Conservation (phyloP, 208 protist genomes). For the Acanthamoeba rhysodes region DNA sequence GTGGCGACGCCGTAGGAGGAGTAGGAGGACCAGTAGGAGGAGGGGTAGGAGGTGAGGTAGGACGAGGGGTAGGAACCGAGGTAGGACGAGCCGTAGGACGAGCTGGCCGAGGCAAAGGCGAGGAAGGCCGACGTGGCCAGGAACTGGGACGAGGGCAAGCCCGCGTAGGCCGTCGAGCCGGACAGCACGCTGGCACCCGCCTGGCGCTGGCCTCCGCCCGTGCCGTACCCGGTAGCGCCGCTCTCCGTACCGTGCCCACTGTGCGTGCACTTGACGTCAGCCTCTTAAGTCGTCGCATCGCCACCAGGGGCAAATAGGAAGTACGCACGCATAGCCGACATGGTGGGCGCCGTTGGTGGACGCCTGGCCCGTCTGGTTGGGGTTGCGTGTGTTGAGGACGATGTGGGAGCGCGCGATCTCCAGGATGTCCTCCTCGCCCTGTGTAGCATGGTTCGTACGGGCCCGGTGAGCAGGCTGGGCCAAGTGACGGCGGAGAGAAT, state of each 20-base stretch:
- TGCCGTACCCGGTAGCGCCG: neutral
- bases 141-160: neutral
- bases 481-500: neutral
- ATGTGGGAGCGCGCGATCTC: slow-evolving; percentile 37
- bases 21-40: neutral
- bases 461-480: no score
- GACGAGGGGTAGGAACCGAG: slow-evolving; percentile 11
- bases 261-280: neutral
- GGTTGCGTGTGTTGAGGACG: slow-evolving; percentile 31
- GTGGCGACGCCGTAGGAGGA: neutral
- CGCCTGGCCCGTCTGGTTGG: neutral
- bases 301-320: neutral
- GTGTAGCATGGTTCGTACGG: neutral
- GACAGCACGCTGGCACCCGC: neutral
- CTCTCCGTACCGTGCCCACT: neutral
- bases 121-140: slow-evolving; percentile 38
- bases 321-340: neutral
- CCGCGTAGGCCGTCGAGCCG: neutral
- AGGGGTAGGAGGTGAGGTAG: slow-evolving; percentile 14
- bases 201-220: neutral
- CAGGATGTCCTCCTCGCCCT: slow-evolving; percentile 19
- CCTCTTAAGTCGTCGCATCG: neutral
- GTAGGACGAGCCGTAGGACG: neutral
- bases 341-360: no score
- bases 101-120: neutral